These are phyloP conservation scores for Cyclotella cryptica DNA, from an alignment of 108 stramenopile genomes.

Conservation along the genomic window DNA sequence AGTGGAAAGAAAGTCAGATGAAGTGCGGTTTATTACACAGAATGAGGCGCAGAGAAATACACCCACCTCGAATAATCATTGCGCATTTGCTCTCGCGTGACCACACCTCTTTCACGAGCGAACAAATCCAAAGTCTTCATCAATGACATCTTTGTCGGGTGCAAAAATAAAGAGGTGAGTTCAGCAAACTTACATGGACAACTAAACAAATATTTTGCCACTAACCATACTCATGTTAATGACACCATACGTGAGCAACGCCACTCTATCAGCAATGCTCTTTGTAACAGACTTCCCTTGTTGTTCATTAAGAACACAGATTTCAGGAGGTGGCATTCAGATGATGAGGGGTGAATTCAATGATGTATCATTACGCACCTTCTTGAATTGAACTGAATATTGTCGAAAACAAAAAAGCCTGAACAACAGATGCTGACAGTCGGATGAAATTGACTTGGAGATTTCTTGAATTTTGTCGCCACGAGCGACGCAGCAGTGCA, in stretches of 20 bases:
- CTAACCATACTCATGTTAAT: constrained; percentile 75
- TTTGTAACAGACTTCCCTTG: constrained; percentile 62
- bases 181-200: not conserved
- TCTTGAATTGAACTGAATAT: constrained; percentile 71
- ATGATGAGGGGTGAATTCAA: not conserved
- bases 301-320: not conserved
- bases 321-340: not conserved
- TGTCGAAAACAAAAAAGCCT: constrained; percentile 66
- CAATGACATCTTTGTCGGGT: constrained; percentile 59
- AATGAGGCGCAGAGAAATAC: not conserved
- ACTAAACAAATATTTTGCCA: not conserved
- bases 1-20: not conserved
- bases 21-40: not conserved
- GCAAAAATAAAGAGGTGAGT: constrained; percentile 23
- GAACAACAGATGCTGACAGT: constrained; percentile 58
- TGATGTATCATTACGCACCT: constrained; percentile 1
- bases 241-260: constrained; percentile 78
- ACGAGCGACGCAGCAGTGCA: constrained; percentile 71
- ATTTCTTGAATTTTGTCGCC: constrained; percentile 83
- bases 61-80: constrained; percentile 60
- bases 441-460: constrained; percentile 60
- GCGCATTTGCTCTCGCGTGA: constrained; percentile 79
- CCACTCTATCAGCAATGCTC: constrained; percentile 84
- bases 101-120: constrained; percentile 78
- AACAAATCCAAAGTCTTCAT: constrained; percentile 87